These are phyloP conservation scores for Sophora flavescens DNA, from an alignment of 306 rosid genomes.

Conservation along the genomic window DNA sequence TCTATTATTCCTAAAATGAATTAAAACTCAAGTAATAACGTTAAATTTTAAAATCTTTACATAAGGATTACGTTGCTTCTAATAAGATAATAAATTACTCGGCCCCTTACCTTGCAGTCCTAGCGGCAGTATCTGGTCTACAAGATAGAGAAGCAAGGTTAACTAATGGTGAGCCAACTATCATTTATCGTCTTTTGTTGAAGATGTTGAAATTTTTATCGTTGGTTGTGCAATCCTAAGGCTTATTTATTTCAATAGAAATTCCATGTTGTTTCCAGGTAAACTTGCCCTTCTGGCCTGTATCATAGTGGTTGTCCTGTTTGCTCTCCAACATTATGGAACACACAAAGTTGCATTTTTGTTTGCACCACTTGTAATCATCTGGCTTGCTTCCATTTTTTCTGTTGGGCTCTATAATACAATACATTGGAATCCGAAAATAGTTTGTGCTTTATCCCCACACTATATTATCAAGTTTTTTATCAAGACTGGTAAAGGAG, in stretches of 20 bases:
- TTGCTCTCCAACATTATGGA: slow-evolving; percentile 90
- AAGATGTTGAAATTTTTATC: slow-evolving; percentile 19
- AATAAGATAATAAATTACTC: neutral
- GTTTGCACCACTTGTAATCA: slow-evolving; percentile 78
- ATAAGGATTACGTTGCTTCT: slow-evolving; percentile 5
- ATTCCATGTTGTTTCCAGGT: slow-evolving; percentile 53
- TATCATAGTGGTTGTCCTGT: slow-evolving; percentile 76
- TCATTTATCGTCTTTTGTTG: neutral
- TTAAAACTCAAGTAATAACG: neutral
- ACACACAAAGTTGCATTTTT: slow-evolving; percentile 80
- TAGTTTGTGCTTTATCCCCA: slow-evolving; percentile 73
- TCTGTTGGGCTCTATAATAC: slow-evolving; percentile 78
- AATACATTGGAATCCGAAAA: slow-evolving; percentile 75
- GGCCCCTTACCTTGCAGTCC: slow-evolving; percentile 60
- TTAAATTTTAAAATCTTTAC: neutral
- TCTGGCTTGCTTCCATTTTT: slow-evolving; percentile 84
- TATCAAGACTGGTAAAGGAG: slow-evolving; percentile 65
- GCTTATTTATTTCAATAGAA: slow-evolving; percentile 27
- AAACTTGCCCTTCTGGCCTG: slow-evolving; percentile 80
- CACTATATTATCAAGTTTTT: slow-evolving; percentile 76
- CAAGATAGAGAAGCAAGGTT: slow-evolving; percentile 62
- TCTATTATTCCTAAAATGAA: slow-evolving; percentile 1
- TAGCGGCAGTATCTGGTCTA: slow-evolving; percentile 82
- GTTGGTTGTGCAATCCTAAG: neutral
- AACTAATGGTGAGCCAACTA: slow-evolving; percentile 57